Percentiles rank a stretch among this genome's conserved stretches.
These are phyloP conservation scores for Monosporascus sp. DNA, from an alignment of 2,329 filamentous ascomycete genomes.

Conservation along the genomic window DNA sequence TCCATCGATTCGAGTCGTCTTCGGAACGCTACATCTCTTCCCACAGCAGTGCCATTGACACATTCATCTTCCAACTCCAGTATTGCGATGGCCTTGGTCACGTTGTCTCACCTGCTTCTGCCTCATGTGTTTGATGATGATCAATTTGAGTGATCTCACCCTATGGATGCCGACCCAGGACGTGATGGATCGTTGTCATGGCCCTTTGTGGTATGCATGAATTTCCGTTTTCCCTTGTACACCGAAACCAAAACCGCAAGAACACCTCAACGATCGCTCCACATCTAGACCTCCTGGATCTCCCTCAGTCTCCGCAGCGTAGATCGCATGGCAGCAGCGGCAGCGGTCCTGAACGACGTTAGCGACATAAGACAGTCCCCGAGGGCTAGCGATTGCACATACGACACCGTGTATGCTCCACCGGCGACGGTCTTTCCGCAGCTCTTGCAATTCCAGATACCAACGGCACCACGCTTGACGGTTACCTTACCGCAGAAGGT, in stretches of 20 bases:
- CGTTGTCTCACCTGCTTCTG: constrained; percentile 10
- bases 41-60: background rate
- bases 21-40: no score
- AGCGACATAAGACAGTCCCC: background rate
- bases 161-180: constrained; percentile 16
- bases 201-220: constrained; percentile 21
- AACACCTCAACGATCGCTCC: constrained; percentile 19
- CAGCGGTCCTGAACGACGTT: constrained; percentile 64
- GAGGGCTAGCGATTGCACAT: constrained; percentile 46
- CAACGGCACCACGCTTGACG: constrained; percentile 84
- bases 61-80: background rate
- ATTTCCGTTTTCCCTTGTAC: constrained; percentile 23
- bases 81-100: background rate
- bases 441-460: constrained; percentile 94
- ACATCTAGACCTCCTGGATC: constrained; percentile 85
- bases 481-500: constrained; percentile 98
- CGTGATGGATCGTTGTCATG: constrained; percentile 20
- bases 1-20: no score
- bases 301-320: constrained; percentile 96
- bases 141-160: constrained; percentile 15
- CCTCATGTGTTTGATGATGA: constrained; percentile 20
- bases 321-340: constrained; percentile 89
- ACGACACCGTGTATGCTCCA: constrained; percentile 95
- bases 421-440: constrained; percentile 94
- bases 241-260: constrained; percentile 27